phyloP scores from a whole-genome alignment of 176 grass and related monocot species.

The Aegilops umbellulata region DNA sequence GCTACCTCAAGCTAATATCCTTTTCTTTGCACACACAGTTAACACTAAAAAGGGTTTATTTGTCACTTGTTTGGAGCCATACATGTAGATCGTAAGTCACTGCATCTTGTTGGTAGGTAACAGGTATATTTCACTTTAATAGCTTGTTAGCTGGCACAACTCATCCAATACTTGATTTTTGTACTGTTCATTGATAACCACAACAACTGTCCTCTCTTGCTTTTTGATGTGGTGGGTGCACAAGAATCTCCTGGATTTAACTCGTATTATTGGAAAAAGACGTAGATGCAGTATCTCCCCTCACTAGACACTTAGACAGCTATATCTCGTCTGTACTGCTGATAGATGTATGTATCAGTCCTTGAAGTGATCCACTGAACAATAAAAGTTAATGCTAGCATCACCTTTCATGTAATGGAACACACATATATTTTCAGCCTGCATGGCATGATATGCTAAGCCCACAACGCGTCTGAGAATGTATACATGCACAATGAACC shows the following conservation, averaged over 20 bases:
- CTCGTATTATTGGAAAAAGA: constrained; percentile 31
- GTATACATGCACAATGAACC: background rate
- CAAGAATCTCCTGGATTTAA: constrained; percentile 48
- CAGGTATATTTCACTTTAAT: background rate
- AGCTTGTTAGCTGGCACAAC: background rate
- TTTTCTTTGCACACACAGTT: background rate
- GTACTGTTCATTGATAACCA: background rate
- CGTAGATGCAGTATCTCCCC: background rate
- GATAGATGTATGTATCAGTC: background rate
- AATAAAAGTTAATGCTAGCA: background rate
- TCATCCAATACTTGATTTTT: background rate
- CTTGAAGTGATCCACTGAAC: constrained; percentile 39
- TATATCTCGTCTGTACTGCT: background rate
- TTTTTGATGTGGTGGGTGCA: background rate
- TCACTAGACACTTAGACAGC: background rate
- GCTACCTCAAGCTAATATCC: background rate
- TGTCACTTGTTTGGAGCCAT: background rate
- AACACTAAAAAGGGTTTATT: background rate
- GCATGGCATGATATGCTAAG: background rate
- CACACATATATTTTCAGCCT: background rate
- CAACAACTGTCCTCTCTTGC: background rate
- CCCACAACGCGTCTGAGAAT: background rate
- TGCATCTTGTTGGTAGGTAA: background rate
- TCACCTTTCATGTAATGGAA: constrained; percentile 31
- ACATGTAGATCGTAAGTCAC: background rate